A percentile compares a stretch with the other conserved stretches of the same genome.
phyloP scores from a whole-genome alignment of 73 alveolate species.

The Diophrys appendiculata region DNA sequence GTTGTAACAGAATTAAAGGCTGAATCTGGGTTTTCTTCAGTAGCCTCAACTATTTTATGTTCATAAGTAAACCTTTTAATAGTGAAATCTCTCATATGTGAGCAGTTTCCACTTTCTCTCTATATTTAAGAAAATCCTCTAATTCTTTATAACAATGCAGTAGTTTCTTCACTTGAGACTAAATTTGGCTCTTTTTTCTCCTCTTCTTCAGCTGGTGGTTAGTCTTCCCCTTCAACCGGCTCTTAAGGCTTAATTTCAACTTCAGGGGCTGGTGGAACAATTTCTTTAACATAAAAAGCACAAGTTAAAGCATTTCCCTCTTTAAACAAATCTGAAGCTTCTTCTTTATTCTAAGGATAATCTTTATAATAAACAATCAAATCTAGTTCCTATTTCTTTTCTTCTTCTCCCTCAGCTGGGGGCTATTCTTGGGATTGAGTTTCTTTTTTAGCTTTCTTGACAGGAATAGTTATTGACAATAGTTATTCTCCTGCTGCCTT shows the following conservation, averaged over 20 bases:
- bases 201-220: constrained; percentile 3
- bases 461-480: constrained; percentile 1
- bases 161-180: background rate
- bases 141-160: background rate
- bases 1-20: no score
- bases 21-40: background rate
- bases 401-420: background rate
- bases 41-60: background rate
- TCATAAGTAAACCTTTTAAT: background rate
- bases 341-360: constrained; percentile 21
- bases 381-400: background rate
- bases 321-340: constrained; percentile 14
- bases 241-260: background rate
- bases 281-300: background rate
- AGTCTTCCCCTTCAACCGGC: constrained; percentile 1
- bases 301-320: background rate
- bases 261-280: background rate
- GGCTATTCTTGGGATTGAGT: background rate
- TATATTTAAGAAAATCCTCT: background rate
- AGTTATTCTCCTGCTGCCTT: background rate
- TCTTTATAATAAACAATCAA: constrained; percentile 16
- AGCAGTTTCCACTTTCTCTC: background rate
- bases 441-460: constrained; percentile 51
- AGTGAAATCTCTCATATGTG: background rate
- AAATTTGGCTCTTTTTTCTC: background rate